Evolutionary conservation across 169 alveolate genomes (phyloP), one percentile per base, ranked within the genome.

Genomic region (Miamiensis avidus): DNA sequence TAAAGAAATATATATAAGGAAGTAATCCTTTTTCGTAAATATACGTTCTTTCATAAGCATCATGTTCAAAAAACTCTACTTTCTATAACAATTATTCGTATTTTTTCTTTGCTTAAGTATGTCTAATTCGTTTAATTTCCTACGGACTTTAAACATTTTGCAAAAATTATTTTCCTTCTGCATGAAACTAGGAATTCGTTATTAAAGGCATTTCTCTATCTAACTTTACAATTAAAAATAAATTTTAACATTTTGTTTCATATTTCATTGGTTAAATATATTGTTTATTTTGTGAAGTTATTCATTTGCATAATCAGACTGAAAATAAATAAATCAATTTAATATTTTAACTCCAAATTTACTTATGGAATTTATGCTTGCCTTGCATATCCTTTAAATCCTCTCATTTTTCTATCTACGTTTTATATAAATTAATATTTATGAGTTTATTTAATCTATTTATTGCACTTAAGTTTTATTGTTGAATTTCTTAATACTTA

Each of bases 1-100:
- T 93, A 82, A 84, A 90, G 83, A 93, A 93, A 85, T 87, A 90
- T n/a, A 93, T 82, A n/a, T 83, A 93, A 1, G 94, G 94, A 82
- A 88, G 84, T 20, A 93, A 85, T 32, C 89, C 94, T 32, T 33
- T 29, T 29, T 79, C 64, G 64, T 79, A 79, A 49, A 30, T 65
- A 79, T 79, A 79, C 29, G 28, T n/a, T 34, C 84, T 34, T 29
- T 79, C 15, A 65, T 65, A 33, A 49, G 34, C 75, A 64, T 79
- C 76, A 0, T 33, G 64, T 34, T 79, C 84, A 79, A 34, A 79
- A 79, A 79, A 79, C 29, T 79, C 34, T 16, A 79, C 64, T 74
- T 79, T 79, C 64, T 79, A 31, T 0, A 79, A 29, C 0, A 79
- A 49, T 49, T 79, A 31, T 64, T 79, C 84, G 73, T 79, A 79